A percentile compares a stretch with the other conserved stretches of the same genome.
phyloP scores from a whole-genome alignment of 495 filamentous ascomycete species.

The Gamarada debralockiae region DNA sequence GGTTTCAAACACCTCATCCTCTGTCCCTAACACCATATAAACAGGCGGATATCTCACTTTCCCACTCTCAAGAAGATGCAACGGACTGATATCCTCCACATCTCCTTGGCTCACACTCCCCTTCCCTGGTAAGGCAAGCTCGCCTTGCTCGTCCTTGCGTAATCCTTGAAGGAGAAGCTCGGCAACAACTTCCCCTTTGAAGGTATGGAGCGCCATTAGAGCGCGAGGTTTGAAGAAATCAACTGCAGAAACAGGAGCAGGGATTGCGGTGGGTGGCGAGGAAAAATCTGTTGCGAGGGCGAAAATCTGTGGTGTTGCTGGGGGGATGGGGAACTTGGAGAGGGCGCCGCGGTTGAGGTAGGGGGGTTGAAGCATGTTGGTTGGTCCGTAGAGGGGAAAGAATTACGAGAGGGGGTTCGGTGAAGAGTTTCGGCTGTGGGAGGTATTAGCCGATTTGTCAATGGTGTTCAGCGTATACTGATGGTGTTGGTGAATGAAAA shows the following conservation, averaged over 20 bases:
- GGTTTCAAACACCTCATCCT: not conserved
- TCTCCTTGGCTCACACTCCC: slow-evolving; percentile 5
- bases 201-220: slow-evolving; percentile 6
- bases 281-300: slow-evolving; percentile 6
- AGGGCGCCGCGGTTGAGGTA: slow-evolving; percentile 1
- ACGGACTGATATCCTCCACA: slow-evolving; percentile 16
- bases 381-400: slow-evolving; percentile 15
- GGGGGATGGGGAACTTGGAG: not conserved
- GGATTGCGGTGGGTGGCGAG: slow-evolving; percentile 6
- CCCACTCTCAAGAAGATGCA: not conserved
- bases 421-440: too few relatives aligned
- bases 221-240: slow-evolving; percentile 9
- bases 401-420: too few relatives aligned
- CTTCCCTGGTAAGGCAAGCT: slow-evolving; percentile 5
- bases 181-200: slow-evolving; percentile 1
- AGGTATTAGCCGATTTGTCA: too few relatives aligned
- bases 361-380: slow-evolving; percentile 9
- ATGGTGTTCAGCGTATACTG: too few relatives aligned
- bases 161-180: slow-evolving; percentile 16
- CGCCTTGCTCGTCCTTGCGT: slow-evolving; percentile 1
- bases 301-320: slow-evolving; percentile 4
- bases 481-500: too few relatives aligned
- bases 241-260: not conserved
- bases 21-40: not conserved
- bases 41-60: not conserved